phyloP scores from a whole-genome alignment of 225 moss, liverwort and hornwort genomes.

The Pleurozium schreberi region DNA sequence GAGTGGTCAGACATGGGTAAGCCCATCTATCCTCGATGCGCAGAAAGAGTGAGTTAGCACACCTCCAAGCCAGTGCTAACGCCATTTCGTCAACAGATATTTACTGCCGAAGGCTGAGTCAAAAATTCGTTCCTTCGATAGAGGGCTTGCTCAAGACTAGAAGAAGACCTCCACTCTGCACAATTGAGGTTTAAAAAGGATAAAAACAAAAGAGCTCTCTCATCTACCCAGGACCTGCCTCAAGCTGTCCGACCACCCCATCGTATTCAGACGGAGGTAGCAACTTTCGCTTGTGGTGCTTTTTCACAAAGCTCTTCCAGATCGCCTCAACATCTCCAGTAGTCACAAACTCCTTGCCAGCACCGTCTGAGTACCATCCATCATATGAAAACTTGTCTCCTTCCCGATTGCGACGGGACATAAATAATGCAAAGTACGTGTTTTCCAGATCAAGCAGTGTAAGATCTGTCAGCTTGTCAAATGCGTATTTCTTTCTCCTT shows the following conservation, averaged over 20 bases:
- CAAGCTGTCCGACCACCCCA: conserved; percentile 31
- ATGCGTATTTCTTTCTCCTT: conserved; percentile 59
- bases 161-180: background rate
- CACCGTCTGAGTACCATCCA: conserved; percentile 54
- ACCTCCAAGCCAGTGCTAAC: background rate
- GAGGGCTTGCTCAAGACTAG: background rate
- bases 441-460: conserved; percentile 46
- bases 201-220: background rate
- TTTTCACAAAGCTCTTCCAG: conserved; percentile 56
- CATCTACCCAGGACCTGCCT: conserved; percentile 29
- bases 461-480: conserved; percentile 53
- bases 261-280: conserved; percentile 12
- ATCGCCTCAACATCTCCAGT: conserved; percentile 52
- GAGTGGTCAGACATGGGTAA: background rate
- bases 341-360: conserved; percentile 48
- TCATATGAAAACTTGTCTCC: conserved; percentile 53
- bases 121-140: background rate
- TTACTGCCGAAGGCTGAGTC: background rate
- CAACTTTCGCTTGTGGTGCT: conserved; percentile 47
- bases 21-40: background rate
- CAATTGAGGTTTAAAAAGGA: background rate
- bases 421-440: conserved; percentile 46
- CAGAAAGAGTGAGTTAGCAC: background rate
- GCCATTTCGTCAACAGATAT: background rate
- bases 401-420: conserved; percentile 53